Evolutionary conservation across 768 basidiomycete genomes (phyloP).

Genomic region (Mycena floridula): DNA sequence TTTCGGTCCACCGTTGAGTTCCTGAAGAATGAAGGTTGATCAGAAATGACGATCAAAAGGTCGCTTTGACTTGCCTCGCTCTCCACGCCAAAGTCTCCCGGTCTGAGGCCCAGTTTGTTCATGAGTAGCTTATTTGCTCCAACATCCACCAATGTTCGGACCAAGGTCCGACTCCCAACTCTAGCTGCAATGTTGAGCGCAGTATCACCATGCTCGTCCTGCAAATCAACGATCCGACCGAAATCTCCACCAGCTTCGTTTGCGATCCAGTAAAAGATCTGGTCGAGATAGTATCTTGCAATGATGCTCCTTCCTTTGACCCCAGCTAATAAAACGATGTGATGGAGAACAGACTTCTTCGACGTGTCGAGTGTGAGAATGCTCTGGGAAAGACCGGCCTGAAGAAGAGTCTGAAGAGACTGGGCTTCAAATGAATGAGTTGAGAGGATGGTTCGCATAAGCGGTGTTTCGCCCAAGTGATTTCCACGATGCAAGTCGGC

Average conservation of each 20-base stretch:
- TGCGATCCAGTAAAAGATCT: slow-evolving; percentile 82
- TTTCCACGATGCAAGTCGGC: slow-evolving; percentile 92
- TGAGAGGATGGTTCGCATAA: slow-evolving; percentile 87
- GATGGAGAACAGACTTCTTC: slow-evolving; percentile 83
- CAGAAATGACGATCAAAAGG: not conserved
- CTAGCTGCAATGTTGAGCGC: slow-evolving; percentile 93
- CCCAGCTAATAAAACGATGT: slow-evolving; percentile 85
- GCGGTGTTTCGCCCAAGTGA: slow-evolving; percentile 88
- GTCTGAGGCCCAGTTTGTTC: slow-evolving; percentile 90
- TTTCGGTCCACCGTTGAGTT: slow-evolving; percentile 60
- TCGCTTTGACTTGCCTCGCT: slow-evolving; percentile 57
- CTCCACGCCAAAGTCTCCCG: slow-evolving; percentile 94
- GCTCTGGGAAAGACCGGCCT: slow-evolving; percentile 53
- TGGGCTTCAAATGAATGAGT: slow-evolving; percentile 81
- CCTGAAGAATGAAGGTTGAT: slow-evolving; percentile 39
- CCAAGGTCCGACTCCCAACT: slow-evolving; percentile 85
- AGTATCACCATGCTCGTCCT: slow-evolving; percentile 94
- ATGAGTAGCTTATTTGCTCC: slow-evolving; percentile 85
- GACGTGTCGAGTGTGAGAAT: slow-evolving; percentile 87
- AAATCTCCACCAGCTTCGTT: slow-evolving; percentile 73
- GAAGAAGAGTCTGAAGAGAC: slow-evolving; percentile 61
- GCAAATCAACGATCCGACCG: slow-evolving; percentile 76
- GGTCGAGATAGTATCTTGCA: slow-evolving; percentile 89
- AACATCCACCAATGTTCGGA: slow-evolving; percentile 82
- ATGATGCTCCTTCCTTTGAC: slow-evolving; percentile 80